These are phyloP conservation scores for Anacardium occidentale DNA, from an alignment of 345 rosid species.

Conservation along the genomic window DNA sequence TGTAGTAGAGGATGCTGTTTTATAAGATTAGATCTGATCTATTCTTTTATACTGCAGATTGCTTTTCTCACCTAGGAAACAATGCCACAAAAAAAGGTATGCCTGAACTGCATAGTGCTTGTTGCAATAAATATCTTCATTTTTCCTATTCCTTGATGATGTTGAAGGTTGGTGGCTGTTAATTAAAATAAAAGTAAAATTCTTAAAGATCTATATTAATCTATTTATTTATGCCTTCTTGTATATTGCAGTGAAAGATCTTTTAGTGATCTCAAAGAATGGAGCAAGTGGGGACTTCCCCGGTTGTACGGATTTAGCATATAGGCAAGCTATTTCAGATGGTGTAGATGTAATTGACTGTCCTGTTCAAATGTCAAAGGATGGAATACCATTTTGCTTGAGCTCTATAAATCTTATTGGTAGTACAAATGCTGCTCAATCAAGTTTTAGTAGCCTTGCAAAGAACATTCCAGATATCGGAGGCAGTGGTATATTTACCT, in stretches of 20 bases:
- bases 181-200: constrained; percentile 3
- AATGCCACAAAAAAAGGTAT: constrained; percentile 66
- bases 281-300: constrained; percentile 97
- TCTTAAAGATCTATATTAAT: not conserved
- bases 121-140: not conserved
- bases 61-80: constrained; percentile 62
- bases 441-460: constrained; percentile 41
- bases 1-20: not conserved
- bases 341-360: constrained; percentile 81
- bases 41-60: constrained; percentile 47
- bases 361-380: constrained; percentile 80
- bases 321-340: constrained; percentile 61
- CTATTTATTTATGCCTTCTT: constrained; percentile 20
- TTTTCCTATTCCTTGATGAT: not conserved
- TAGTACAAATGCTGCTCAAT: constrained; percentile 41
- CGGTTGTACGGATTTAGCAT: constrained; percentile 79
- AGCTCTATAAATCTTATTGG: constrained; percentile 57
- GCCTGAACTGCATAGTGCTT: constrained; percentile 16
- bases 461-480: constrained; percentile 35
- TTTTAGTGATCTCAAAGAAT: constrained; percentile 60
- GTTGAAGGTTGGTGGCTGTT: not conserved
- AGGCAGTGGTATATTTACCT: constrained; percentile 51
- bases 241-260: constrained; percentile 32
- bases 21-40: constrained; percentile 22
- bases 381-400: constrained; percentile 66